Base-by-base conservation (phyloP, 495 filamentous ascomycete species). In the Xylaria scruposa region DNA sequence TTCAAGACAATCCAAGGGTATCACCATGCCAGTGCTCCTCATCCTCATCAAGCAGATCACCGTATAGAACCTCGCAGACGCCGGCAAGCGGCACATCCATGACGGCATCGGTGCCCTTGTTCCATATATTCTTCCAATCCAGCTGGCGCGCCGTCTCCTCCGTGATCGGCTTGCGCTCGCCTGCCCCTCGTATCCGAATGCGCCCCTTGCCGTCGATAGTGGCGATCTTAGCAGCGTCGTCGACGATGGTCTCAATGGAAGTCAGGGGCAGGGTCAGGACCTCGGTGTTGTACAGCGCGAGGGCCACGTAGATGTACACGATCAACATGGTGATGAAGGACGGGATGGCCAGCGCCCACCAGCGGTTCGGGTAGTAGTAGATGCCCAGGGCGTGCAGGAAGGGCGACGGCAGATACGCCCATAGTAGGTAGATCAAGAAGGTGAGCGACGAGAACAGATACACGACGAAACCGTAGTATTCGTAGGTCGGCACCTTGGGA, bases 381-480 rank as follows among this genome's bases (percentile, higher is more conserved):
- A 99, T 97, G 10, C 96, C 95, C 36, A 98, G 85, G 70, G 94
- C 93, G 79, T 97, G 93, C 31, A 99, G 87, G 79, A 98, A 94
- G 0, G 94, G 93, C 24, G 92, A 93, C 0, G 96, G 96, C 3
- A 97, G 90, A 79, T 94, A 98, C 15, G 93, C 91, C 96, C 97
- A 99, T 3, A 98, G 87, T 12, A 98, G 85, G 79, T 98, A 98
- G 63, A 97, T 91, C 33, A 95, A 80, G 78, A 98, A 98, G 1
- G 88, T 89, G 47, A 94, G 83, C 17, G 88, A 91, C 46, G 90
- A 93, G 75, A 93, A 91, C 33, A 99, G 87, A 80, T 99, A 98
- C 33, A 99, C 87, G 63, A 96, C 95, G 82, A 99, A 98, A 73
- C 96, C 96, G 79, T 99, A 98, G 87, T 99, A 99, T 78, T 99